These are phyloP conservation scores for Sanguinoderma infundibulare DNA, from an alignment of 1,284 basidiomycete species.

Conservation along the genomic window DNA sequence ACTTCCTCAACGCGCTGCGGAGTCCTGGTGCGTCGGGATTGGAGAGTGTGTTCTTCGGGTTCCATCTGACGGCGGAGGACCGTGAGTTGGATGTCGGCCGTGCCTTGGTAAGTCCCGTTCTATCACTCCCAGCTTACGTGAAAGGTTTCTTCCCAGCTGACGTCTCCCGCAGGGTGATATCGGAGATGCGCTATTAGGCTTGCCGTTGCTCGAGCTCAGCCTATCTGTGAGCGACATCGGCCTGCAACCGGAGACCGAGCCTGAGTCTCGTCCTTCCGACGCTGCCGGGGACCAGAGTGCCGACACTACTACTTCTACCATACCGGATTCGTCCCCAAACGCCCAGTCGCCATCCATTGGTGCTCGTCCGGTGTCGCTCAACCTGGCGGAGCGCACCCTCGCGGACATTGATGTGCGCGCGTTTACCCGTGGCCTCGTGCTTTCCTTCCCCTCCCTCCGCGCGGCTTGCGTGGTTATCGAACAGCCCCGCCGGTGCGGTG, in stretches of 20 bases:
- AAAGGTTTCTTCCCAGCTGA: no score
- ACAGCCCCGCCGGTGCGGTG: background rate
- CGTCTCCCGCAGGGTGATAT: background rate
- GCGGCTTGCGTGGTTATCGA: background rate
- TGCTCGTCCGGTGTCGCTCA: background rate
- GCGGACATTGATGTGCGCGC: background rate
- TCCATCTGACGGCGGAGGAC: background rate
- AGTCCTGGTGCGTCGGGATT: background rate
- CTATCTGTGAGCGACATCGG: no score
- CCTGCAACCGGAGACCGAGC: no score
- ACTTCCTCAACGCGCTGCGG: background rate
- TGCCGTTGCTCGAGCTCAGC: no score
- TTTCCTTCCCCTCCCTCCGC: background rate
- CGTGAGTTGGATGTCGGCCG: background rate
- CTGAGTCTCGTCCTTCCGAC: no score
- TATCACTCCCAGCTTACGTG: no score
- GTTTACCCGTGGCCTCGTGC: background rate
- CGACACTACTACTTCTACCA: background rate
- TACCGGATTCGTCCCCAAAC: background rate
- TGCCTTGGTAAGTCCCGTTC: background rate
- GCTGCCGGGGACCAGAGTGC: background rate
- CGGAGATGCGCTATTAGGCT: background rate
- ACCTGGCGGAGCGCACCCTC: background rate
- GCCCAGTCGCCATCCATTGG: background rate
- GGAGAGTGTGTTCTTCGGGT: background rate